Conservation (phyloP, 2,329 filamentous ascomycete genomes). For the Talaromyces sp. region DNA sequence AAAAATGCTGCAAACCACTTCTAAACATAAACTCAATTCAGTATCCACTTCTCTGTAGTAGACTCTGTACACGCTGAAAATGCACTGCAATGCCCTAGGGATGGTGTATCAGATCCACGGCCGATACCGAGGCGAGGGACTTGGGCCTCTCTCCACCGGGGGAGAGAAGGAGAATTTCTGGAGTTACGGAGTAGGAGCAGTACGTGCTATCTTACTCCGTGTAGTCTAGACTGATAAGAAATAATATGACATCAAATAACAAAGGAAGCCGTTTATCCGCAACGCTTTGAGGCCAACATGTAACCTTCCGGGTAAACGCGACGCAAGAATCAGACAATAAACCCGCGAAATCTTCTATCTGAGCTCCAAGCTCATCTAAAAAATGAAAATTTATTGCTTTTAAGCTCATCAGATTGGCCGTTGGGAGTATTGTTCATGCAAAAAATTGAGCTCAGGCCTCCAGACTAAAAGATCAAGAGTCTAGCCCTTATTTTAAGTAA, state of each 20-base stretch:
- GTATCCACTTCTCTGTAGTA: neutral
- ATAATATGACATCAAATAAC: neutral
- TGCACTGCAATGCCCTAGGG: neutral
- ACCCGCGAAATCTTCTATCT: neutral
- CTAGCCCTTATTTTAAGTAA: neutral
- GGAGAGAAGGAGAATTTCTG: neutral
- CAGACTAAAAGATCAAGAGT: neutral
- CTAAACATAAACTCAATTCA: neutral
- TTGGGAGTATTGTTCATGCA: neutral
- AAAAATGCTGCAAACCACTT: neutral
- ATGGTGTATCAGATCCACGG: neutral
- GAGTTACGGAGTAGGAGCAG: neutral
- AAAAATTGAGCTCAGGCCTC: slow-evolving; percentile 9
- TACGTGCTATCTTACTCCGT: neutral
- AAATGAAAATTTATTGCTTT: too few species aligned
- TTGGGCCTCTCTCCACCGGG: neutral
- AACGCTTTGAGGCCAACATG: neutral
- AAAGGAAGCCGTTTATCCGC: neutral
- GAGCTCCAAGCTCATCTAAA: neutral
- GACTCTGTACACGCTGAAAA: too few species aligned
- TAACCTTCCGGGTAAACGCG: neutral
- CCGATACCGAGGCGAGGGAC: neutral
- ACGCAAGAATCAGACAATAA: slow-evolving; percentile 5
- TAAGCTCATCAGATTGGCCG: neutral
- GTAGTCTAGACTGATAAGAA: neutral